Evolutionary conservation across 306 rosid species (phyloP).

Genomic region (Malus domestica): DNA sequence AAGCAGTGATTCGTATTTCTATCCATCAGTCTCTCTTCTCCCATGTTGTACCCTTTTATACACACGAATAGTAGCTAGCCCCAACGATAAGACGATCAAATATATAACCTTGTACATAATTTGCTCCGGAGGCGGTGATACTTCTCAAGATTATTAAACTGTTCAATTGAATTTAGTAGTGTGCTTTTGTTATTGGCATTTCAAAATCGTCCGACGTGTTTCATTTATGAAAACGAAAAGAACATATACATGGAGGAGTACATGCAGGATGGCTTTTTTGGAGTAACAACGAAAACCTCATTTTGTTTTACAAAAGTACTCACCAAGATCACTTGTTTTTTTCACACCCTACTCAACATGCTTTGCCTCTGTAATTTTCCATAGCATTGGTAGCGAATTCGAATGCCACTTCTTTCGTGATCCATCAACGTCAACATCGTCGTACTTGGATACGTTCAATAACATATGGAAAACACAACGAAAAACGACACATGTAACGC

Average conservation of each 20-base stretch:
- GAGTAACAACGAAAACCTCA: too few species aligned
- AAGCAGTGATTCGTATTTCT: slow-evolving; percentile 12
- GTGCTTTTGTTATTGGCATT: too few species aligned
- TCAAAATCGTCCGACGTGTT: too few species aligned
- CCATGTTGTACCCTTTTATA: neutral
- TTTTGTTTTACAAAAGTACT: too few species aligned
- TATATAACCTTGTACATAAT: neutral
- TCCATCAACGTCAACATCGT: neutral
- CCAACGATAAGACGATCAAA: neutral
- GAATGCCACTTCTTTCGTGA: too few species aligned
- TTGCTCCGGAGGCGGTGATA: neutral
- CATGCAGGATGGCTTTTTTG: too few species aligned
- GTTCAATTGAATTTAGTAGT: neutral
- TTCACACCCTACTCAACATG: too few species aligned
- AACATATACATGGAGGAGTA: too few species aligned
- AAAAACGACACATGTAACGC: neutral
- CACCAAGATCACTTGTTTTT: too few species aligned
- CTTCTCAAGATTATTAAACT: neutral
- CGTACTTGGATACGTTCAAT: neutral
- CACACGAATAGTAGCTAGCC: neutral
- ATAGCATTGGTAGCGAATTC: too few species aligned
- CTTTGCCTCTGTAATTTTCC: too few species aligned
- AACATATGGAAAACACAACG: neutral
- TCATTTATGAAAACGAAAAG: too few species aligned
- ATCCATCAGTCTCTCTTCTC: neutral